phyloP scores from a whole-genome alignment of 2,329 filamentous ascomycete genomes.

The Fusarium denticulatum region DNA sequence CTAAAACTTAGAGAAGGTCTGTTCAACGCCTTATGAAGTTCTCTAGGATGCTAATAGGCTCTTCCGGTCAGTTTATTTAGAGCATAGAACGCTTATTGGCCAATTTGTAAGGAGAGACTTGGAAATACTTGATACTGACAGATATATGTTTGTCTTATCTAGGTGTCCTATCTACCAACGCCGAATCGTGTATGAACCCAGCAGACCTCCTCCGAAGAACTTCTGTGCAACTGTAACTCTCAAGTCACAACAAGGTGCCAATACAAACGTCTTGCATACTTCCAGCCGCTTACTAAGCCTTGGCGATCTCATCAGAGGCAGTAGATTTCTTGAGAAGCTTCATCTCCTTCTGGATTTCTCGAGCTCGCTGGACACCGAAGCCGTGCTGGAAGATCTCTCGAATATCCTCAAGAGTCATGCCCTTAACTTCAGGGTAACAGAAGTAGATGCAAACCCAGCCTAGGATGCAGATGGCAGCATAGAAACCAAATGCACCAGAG shows the following conservation, averaged over 20 bases:
- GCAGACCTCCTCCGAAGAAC: neutral
- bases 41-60: neutral
- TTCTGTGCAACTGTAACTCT: neutral
- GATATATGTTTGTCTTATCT: neutral
- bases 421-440: slow-evolving; percentile 64
- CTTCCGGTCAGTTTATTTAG: neutral
- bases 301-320: neutral
- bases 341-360: slow-evolving; percentile 50
- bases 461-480: slow-evolving; percentile 58
- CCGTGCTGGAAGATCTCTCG: slow-evolving; percentile 60
- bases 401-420: slow-evolving; percentile 65
- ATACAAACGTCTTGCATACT: neutral
- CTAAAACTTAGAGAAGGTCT: neutral
- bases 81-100: neutral
- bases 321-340: slow-evolving; percentile 20
- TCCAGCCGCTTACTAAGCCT: slow-evolving; percentile 2
- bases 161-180: neutral
- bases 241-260: neutral
- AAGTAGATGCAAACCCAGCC: slow-evolving; percentile 56
- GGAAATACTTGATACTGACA: neutral
- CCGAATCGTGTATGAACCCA: neutral
- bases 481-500: slow-evolving; percentile 62
- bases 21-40: neutral
- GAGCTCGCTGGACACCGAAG: slow-evolving; percentile 56
- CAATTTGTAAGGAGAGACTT: neutral